Conservation (phyloP, 2,329 filamentous ascomycete species). For the Sporothrix variecibatus region DNA sequence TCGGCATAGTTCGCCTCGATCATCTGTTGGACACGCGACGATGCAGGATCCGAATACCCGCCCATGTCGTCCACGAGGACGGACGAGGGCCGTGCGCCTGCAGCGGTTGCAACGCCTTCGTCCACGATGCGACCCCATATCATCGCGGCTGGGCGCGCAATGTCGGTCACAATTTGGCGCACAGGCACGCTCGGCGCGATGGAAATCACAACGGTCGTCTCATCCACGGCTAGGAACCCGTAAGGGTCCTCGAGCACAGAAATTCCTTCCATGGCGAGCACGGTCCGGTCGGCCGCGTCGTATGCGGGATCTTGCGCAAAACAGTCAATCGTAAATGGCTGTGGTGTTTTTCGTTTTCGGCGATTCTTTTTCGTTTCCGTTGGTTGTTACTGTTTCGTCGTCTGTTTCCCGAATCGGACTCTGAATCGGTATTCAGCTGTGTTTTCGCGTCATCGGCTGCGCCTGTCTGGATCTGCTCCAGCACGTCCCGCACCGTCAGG, state of each 20-base stretch:
- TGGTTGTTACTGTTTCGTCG: neutral
- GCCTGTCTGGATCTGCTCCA: slow-evolving; percentile 25
- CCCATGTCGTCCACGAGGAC: slow-evolving; percentile 25
- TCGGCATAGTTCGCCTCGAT: slow-evolving; percentile 26
- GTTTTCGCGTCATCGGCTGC: neutral
- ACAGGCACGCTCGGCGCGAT: slow-evolving; percentile 36
- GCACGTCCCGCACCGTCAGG: slow-evolving; percentile 30
- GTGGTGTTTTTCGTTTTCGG: neutral
- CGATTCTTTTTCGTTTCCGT: neutral
- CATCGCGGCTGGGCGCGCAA: slow-evolving; percentile 39
- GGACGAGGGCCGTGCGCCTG: neutral
- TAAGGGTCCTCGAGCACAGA: slow-evolving; percentile 37
- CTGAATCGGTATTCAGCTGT: neutral
- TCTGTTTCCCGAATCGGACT: neutral
- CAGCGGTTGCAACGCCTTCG: neutral
- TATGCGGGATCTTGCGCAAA: slow-evolving; percentile 38
- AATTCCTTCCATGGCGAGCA: slow-evolving; percentile 34
- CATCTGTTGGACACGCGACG: slow-evolving; percentile 30
- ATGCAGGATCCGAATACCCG: slow-evolving; percentile 29
- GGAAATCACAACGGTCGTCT: slow-evolving; percentile 36
- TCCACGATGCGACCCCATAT: slow-evolving; percentile 32
- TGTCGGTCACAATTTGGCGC: slow-evolving; percentile 39
- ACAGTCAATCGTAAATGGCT: slow-evolving; percentile 24
- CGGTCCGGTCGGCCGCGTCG: slow-evolving; percentile 29
- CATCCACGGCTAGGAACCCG: slow-evolving; percentile 39